Percentiles rank a stretch among this genome's conserved stretches.
These are phyloP conservation scores for Sugiyamaella grinbergsii DNA, from an alignment of 1,139 yeast species.

Conservation along the genomic window DNA sequence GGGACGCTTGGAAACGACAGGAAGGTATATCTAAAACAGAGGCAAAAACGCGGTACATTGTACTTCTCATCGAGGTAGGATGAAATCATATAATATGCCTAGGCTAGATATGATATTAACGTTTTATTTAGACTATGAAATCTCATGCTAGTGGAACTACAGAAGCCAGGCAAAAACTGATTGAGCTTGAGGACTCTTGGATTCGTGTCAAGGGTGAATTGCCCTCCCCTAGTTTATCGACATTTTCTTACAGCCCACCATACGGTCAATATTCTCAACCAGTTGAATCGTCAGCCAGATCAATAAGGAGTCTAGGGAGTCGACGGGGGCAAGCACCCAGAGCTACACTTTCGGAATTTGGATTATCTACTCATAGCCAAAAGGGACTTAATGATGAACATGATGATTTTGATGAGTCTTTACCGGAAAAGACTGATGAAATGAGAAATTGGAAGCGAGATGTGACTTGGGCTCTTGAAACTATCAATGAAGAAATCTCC, in stretches of 20 bases:
- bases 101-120: not conserved
- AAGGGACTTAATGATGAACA: conserved; percentile 1
- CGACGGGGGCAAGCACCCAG: conserved; percentile 16
- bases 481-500: conserved; percentile 38
- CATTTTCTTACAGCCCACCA: conserved; percentile 7
- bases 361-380: conserved; percentile 16
- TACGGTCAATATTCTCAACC: conserved; percentile 20
- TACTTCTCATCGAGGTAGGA: conserved; percentile 51
- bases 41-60: conserved; percentile 72
- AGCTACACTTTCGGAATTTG: conserved; percentile 23
- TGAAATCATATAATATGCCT: not conserved
- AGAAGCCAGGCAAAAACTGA: conserved; percentile 66
- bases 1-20: conserved; percentile 79
- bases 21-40: conserved; percentile 70
- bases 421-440: conserved; percentile 24
- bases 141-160: conserved; percentile 67
- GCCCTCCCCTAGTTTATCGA: conserved; percentile 8
- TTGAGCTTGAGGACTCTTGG: conserved; percentile 72
- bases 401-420: conserved; percentile 10
- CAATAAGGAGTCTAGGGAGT: conserved; percentile 17
- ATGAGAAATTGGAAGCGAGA: conserved; percentile 38
- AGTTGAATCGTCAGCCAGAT: conserved; percentile 12
- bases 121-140: conserved; percentile 59
- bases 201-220: conserved; percentile 59
- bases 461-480: conserved; percentile 39